phyloP scores from a whole-genome alignment of 768 basidiomycete species.

The Rhizopogon salebrosus region DNA sequence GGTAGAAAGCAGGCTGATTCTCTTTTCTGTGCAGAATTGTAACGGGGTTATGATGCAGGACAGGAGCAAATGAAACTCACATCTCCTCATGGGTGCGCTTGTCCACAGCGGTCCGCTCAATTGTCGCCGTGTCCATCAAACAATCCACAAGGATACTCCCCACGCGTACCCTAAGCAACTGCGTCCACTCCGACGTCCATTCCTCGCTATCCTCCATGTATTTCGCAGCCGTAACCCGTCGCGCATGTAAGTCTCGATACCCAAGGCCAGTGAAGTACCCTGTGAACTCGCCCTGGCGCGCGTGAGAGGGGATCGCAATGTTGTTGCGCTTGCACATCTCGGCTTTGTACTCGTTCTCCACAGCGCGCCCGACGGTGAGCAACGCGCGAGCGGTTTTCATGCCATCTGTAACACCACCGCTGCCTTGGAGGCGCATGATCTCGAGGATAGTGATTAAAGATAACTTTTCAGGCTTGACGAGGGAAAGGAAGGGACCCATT shows the following conservation, averaged over 20 bases:
- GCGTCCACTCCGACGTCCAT: slow-evolving; percentile 84
- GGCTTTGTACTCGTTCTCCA: slow-evolving; percentile 90
- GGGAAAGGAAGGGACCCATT: slow-evolving; percentile 67
- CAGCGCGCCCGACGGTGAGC: slow-evolving; percentile 71
- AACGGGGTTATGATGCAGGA: slow-evolving; percentile 3
- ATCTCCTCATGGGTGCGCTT: slow-evolving; percentile 54
- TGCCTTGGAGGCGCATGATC: slow-evolving; percentile 74
- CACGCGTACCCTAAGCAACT: slow-evolving; percentile 65
- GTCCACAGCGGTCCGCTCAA: slow-evolving; percentile 55
- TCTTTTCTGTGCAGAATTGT: slow-evolving; percentile 48
- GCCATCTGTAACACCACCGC: slow-evolving; percentile 73
- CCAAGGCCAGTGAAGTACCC: slow-evolving; percentile 56
- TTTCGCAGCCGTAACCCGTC: slow-evolving; percentile 62
- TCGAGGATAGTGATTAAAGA: slow-evolving; percentile 89
- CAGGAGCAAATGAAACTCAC: slow-evolving; percentile 43
- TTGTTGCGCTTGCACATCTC: slow-evolving; percentile 66
- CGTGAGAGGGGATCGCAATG: slow-evolving; percentile 41
- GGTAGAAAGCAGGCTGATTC: slow-evolving; percentile 84
- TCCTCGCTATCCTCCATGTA: slow-evolving; percentile 61
- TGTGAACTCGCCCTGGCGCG: slow-evolving; percentile 21
- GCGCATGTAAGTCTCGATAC: slow-evolving; percentile 55
- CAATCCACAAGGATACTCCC: slow-evolving; percentile 81
- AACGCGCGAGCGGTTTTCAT: slow-evolving; percentile 89
- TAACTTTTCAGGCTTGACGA: slow-evolving; percentile 72
- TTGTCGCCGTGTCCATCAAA: slow-evolving; percentile 79